Conservation (phyloP, 345 rosid species). For the Salix brachista region DNA sequence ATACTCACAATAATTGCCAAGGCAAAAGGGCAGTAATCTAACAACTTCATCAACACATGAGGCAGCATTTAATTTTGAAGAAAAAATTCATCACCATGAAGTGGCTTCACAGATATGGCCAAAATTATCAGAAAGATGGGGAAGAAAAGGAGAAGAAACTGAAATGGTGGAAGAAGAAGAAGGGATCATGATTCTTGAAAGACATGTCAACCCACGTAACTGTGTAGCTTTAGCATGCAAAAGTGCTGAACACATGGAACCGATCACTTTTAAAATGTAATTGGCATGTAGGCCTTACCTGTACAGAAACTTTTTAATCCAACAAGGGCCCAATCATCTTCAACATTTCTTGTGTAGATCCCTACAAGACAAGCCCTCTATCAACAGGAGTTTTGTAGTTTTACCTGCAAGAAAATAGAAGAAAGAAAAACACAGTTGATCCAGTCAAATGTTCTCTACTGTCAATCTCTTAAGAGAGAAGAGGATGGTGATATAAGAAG, state of each 20-base stretch:
- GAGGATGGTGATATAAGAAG: slow-evolving; percentile 1
- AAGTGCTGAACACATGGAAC: slow-evolving; percentile 5
- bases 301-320: slow-evolving; percentile 20
- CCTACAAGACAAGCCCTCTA: slow-evolving; percentile 21
- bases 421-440: slow-evolving; percentile 3
- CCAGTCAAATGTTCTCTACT: background rate
- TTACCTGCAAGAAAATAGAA: slow-evolving; percentile 20
- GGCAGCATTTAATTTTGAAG: background rate
- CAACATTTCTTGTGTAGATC: slow-evolving; percentile 20
- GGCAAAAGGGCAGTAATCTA: background rate
- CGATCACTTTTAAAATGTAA: slow-evolving; percentile 17
- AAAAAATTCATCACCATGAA: background rate
- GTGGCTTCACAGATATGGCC: background rate
- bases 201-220: background rate
- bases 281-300: slow-evolving; percentile 21
- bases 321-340: slow-evolving; percentile 41
- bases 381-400: slow-evolving; percentile 12
- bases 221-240: slow-evolving; percentile 12
- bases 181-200: background rate
- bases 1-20: background rate
- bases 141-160: slow-evolving; percentile 5
- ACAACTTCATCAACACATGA: background rate
- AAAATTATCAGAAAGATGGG: background rate
- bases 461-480: slow-evolving; percentile 15
- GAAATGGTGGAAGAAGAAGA: slow-evolving; percentile 1